Percentiles rank a stretch among this genome's conserved stretches.
Conservation (phyloP, 2,329 filamentous ascomycete genomes). For the Fusarium continuum region DNA sequence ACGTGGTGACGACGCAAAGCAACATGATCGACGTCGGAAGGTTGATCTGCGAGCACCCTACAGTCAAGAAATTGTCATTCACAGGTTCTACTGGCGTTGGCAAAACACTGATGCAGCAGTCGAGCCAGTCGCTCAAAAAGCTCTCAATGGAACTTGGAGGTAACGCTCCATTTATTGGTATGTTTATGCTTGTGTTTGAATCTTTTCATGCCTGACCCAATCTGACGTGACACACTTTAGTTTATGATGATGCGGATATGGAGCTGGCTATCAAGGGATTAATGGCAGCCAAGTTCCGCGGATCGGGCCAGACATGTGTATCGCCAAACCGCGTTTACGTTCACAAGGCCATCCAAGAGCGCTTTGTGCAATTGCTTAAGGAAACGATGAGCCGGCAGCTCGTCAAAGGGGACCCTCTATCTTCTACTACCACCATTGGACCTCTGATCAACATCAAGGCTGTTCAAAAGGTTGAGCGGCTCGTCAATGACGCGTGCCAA, state of each 20-base stretch:
- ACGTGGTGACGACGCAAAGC: too few relatives aligned
- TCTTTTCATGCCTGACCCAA: too few relatives aligned
- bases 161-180: slow-evolving; percentile 82
- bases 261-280: slow-evolving; percentile 70
- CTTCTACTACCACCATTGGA: too few relatives aligned
- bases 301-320: slow-evolving; percentile 90
- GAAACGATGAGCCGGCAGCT: too few relatives aligned
- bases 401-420: too few relatives aligned
- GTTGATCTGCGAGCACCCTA: slow-evolving; percentile 70
- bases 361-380: slow-evolving; percentile 70
- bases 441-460: too few relatives aligned
- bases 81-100: slow-evolving; percentile 66
- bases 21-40: too few relatives aligned
- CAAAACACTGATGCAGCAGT: slow-evolving; percentile 74
- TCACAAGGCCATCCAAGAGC: slow-evolving; percentile 76
- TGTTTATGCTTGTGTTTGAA: too few relatives aligned
- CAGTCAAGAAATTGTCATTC: slow-evolving; percentile 77
- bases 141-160: slow-evolving; percentile 73
- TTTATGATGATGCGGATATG: slow-evolving; percentile 74
- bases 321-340: slow-evolving; percentile 81
- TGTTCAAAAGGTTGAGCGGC: too few relatives aligned
- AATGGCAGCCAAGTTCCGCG: slow-evolving; percentile 84
- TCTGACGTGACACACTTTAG: too few relatives aligned
- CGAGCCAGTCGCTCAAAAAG: slow-evolving; percentile 71
- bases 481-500: too few relatives aligned